These are phyloP conservation scores for Trichoderma asperellum DNA, from an alignment of 2,329 filamentous ascomycete species.

Conservation along the genomic window DNA sequence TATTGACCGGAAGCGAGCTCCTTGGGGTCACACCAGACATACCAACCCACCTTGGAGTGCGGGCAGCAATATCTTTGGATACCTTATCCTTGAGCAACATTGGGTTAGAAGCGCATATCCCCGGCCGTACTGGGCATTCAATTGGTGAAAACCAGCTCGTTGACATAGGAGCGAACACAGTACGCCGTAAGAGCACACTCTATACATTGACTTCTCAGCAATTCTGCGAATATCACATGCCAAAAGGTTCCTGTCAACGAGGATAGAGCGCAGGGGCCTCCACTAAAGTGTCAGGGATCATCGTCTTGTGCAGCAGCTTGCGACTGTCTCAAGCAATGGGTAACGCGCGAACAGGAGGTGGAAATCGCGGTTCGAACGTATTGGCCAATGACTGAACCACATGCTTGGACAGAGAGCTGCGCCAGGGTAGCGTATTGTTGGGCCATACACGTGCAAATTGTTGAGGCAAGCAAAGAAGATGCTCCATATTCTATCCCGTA, in stretches of 20 bases:
- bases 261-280: neutral
- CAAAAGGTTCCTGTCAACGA: constrained; percentile 19
- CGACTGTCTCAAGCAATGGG: constrained; percentile 5
- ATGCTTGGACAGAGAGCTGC: constrained; percentile 40
- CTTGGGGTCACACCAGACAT: constrained; percentile 12
- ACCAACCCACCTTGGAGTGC: constrained; percentile 12
- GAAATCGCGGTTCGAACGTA: constrained; percentile 31
- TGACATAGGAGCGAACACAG: neutral
- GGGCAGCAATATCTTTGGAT: constrained; percentile 23
- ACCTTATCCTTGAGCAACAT: neutral
- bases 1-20: constrained; percentile 11
- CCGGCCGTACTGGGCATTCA: neutral
- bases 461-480: constrained; percentile 20
- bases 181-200: neutral
- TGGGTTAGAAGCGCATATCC: neutral
- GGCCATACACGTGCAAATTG: constrained; percentile 28
- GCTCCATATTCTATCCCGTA: constrained; percentile 3
- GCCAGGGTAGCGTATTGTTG: constrained; percentile 33
- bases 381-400: constrained; percentile 49
- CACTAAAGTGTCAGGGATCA: constrained; percentile 9
- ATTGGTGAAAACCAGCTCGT: constrained; percentile 1
- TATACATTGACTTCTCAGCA: neutral
- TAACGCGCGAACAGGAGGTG: constrained; percentile 6
- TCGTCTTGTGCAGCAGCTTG: neutral
- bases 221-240: constrained; percentile 15